phyloP scores from a whole-genome alignment of 176 grass and related monocot species.

The Triticum dicoccoides region DNA sequence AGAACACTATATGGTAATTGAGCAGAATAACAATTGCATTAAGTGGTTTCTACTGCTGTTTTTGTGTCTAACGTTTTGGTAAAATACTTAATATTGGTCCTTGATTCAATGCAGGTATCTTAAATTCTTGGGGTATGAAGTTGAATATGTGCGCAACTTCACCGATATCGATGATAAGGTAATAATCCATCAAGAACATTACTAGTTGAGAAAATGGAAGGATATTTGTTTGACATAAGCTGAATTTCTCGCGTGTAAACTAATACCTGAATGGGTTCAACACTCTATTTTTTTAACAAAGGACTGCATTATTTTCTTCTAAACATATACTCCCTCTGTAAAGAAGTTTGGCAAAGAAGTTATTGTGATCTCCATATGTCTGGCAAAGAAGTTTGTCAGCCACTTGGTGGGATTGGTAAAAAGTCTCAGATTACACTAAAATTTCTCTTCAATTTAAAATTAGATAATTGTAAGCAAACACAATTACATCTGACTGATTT shows the following conservation, averaged over 20 bases:
- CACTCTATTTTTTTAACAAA: not conserved
- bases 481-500: not conserved
- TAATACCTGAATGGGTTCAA: not conserved
- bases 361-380: not conserved
- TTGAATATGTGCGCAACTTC: conserved; percentile 89
- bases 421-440: not conserved
- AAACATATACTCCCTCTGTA: not conserved
- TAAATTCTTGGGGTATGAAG: conserved; percentile 80
- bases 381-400: not conserved
- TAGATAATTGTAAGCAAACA: not conserved
- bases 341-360: no score
- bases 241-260: not conserved
- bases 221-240: not conserved
- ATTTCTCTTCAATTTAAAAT: not conserved
- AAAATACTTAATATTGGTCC: conserved; percentile 1
- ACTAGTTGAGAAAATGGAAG: not conserved
- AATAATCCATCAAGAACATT: not conserved
- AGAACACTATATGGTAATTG: not conserved
- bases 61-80: conserved; percentile 11
- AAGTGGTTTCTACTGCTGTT: not conserved
- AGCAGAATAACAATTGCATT: not conserved
- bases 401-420: not conserved
- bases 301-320: not conserved
- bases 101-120: conserved; percentile 54
- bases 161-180: conserved; percentile 98